phyloP scores from a whole-genome alignment of 352 stramenopile species.

The Plasmopara halstedii region DNA sequence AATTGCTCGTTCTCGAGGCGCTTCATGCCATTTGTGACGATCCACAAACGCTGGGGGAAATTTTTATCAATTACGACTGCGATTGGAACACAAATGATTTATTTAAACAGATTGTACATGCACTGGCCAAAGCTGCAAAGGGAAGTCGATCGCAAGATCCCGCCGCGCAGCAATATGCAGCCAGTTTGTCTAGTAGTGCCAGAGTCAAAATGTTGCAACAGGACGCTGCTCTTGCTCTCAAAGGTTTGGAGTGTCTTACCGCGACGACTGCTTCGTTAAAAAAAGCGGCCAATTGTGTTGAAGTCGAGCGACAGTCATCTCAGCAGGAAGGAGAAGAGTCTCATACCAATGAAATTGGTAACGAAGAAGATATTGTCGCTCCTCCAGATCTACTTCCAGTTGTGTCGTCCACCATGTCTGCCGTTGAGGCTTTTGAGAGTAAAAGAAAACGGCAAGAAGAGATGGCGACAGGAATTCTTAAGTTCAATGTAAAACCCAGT shows the following conservation, averaged over 20 bases:
- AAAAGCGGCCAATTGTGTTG: conserved; percentile 80
- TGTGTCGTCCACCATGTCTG: conserved; percentile 47
- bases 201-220: conserved; percentile 65
- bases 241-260: conserved; percentile 90
- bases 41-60: conserved; percentile 90
- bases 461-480: conserved; percentile 93
- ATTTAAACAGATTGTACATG: conserved; percentile 97
- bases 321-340: conserved; percentile 21
- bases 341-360: conserved; percentile 31
- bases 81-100: conserved; percentile 96
- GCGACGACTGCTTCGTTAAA: conserved; percentile 90
- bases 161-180: conserved; percentile 37
- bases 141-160: conserved; percentile 56
- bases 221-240: conserved; percentile 65
- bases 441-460: conserved; percentile 96
- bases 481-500: conserved; percentile 97
- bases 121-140: conserved; percentile 93
- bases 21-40: conserved; percentile 94
- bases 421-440: conserved; percentile 94
- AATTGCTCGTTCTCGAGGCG: conserved; percentile 96
- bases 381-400: conserved; percentile 18
- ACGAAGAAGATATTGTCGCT: conserved; percentile 36
- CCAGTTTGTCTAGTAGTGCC: conserved; percentile 51
- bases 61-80: conserved; percentile 99
- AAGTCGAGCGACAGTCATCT: conserved; percentile 41